Conservation (phyloP, 2,329 filamentous ascomycete species). For the Diplodia sapinea region DNA sequence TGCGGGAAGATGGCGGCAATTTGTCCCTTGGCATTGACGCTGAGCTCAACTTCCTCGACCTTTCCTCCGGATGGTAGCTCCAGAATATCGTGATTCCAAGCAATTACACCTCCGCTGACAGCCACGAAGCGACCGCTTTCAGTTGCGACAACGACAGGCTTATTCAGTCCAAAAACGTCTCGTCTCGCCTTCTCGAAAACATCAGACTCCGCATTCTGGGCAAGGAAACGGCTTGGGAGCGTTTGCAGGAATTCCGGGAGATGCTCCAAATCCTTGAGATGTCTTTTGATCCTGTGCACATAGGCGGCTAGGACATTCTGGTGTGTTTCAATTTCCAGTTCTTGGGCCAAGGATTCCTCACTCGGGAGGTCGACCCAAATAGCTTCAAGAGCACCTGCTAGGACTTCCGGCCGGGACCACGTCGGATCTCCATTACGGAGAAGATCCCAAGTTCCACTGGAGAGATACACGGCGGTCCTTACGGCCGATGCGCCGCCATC, state of each 20-base stretch:
- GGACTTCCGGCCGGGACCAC: slow-evolving; percentile 82
- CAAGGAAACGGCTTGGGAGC: slow-evolving; percentile 71
- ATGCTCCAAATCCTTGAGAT: slow-evolving; percentile 76
- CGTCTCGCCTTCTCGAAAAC: slow-evolving; percentile 57
- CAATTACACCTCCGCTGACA: slow-evolving; percentile 72
- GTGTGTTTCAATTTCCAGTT: slow-evolving; percentile 84
- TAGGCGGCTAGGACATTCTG: slow-evolving; percentile 83
- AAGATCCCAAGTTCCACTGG: slow-evolving; percentile 77
- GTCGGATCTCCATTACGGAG: slow-evolving; percentile 79
- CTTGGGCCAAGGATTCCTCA: slow-evolving; percentile 75
- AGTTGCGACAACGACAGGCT: slow-evolving; percentile 81
- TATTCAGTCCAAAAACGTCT: slow-evolving; percentile 87
- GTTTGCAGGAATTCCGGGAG: slow-evolving; percentile 75
- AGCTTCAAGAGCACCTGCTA: slow-evolving; percentile 80
- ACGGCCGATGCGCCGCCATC: slow-evolving; percentile 73
- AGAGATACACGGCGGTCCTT: slow-evolving; percentile 71
- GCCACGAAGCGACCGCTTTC: slow-evolving; percentile 79
- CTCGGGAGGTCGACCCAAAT: slow-evolving; percentile 79
- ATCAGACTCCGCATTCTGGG: slow-evolving; percentile 60
- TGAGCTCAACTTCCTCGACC: slow-evolving; percentile 61
- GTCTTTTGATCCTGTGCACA: slow-evolving; percentile 81
- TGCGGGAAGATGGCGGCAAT: slow-evolving; percentile 27
- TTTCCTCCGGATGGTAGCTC: slow-evolving; percentile 60
- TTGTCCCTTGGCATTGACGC: slow-evolving; percentile 17
- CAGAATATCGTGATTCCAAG: slow-evolving; percentile 75